Percentiles rank a stretch among this genome's conserved stretches.
Evolutionary conservation across 257 asterid genomes (phyloP).

Genomic region (Solanum chaucha): DNA sequence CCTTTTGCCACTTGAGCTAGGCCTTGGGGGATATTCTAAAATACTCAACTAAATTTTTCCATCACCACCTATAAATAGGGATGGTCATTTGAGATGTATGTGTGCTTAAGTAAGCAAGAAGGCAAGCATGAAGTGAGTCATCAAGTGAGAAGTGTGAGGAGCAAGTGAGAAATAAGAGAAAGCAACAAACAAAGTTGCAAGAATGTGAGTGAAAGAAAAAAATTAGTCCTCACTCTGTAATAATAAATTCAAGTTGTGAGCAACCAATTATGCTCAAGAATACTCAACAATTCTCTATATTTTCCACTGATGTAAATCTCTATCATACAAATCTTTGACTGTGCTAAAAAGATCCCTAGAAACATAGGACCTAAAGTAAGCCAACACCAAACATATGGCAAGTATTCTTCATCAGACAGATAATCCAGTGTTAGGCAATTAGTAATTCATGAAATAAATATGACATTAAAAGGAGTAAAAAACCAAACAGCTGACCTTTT

Average conservation of each 20-base stretch:
- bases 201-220: neutral
- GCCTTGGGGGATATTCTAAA: neutral
- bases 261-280: neutral
- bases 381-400: neutral
- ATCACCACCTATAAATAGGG: neutral
- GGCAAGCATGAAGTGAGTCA: neutral
- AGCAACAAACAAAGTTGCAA: neutral
- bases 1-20: no score
- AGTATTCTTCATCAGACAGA: neutral
- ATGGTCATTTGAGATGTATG: neutral
- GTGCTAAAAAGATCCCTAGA: neutral
- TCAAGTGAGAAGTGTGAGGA: neutral
- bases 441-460: neutral
- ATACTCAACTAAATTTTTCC: neutral
- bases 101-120: neutral
- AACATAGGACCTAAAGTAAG: neutral
- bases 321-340: neutral
- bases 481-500: slow-evolving; percentile 42
- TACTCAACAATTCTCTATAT: neutral
- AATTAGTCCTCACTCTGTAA: neutral
- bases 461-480: neutral
- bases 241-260: neutral
- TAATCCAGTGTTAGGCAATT: slow-evolving; percentile 16
- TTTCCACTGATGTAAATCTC: neutral
- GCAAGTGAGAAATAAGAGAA: neutral